A percentile compares a stretch with the other conserved stretches of the same genome.
Conservation (phyloP, 495 filamentous ascomycete species). For the Neurospora sp. region DNA sequence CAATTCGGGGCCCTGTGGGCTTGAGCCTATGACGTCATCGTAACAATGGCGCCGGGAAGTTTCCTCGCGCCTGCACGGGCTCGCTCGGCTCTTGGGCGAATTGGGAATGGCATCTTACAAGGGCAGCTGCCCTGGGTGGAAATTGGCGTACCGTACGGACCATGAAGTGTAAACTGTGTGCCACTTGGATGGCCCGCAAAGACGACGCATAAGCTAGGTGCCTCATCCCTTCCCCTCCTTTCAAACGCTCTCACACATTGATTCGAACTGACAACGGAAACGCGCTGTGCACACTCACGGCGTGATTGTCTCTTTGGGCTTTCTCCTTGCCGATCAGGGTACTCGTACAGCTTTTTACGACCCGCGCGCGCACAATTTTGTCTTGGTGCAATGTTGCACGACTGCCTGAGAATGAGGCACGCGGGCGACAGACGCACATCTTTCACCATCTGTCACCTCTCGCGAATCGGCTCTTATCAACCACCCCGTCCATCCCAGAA, state of each 20-base stretch:
- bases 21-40: neutral
- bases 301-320: neutral
- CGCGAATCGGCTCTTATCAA: neutral
- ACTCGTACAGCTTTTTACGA: neutral
- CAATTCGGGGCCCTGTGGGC: neutral
- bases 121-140: neutral
- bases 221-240: neutral
- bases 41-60: neutral
- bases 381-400: neutral
- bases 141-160: neutral
- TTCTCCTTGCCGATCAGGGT: neutral
- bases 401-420: neutral
- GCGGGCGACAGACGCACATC: neutral
- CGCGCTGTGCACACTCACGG: neutral
- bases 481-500: neutral
- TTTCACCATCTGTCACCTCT: neutral
- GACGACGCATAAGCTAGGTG: neutral
- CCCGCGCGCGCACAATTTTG: neutral
- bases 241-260: neutral
- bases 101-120: neutral
- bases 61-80: neutral
- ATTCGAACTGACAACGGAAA: neutral
- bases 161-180: neutral
- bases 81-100: neutral
- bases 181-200: neutral